A percentile compares a stretch with the other conserved stretches of the same genome.
Evolutionary conservation across 805 yeast species (phyloP).

Genomic region (Candida oleophila): DNA sequence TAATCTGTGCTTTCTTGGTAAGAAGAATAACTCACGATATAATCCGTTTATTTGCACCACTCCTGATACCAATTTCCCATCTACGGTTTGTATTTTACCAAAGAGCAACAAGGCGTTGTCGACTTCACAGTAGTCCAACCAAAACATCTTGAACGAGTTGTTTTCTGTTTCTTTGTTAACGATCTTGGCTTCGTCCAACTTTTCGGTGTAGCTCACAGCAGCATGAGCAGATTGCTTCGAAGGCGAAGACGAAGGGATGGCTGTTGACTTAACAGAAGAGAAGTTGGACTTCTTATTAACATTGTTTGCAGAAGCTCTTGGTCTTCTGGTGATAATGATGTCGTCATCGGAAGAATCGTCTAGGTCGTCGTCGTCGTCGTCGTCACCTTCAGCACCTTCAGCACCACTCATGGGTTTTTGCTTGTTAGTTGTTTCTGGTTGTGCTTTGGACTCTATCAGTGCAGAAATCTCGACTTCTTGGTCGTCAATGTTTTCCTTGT

Average conservation of each 20-base stretch:
- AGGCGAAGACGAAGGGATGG: conserved; percentile 22
- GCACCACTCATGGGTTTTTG: too few species aligned
- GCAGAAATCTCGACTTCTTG: conserved; percentile 8
- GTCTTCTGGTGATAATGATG: conserved; percentile 52
- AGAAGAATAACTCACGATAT: conserved; percentile 68
- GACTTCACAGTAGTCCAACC: conserved; percentile 87
- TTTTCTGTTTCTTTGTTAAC: conserved; percentile 27
- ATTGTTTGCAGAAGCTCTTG: conserved; percentile 44
- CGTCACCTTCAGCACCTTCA: too few species aligned
- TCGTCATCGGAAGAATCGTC: conserved; percentile 57
- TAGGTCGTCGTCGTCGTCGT: conserved; percentile 20
- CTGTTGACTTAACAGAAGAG: conserved; percentile 32
- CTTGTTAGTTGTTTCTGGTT: not conserved
- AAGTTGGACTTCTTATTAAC: conserved; percentile 42
- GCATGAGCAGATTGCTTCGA: conserved; percentile 16
- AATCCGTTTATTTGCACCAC: conserved; percentile 74
- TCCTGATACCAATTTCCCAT: conserved; percentile 63
- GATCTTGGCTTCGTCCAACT: conserved; percentile 25
- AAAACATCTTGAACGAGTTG: conserved; percentile 63
- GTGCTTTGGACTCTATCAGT: not conserved
- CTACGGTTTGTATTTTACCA: conserved; percentile 71
- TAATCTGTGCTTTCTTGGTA: conserved; percentile 58
- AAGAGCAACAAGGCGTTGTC: conserved; percentile 67
- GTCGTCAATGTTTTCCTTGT: conserved; percentile 2
- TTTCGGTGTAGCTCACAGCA: conserved; percentile 29